Evolutionary conservation across 1,139 yeast genomes (phyloP).

Genomic region (Debaryomyces singareniensis): DNA sequence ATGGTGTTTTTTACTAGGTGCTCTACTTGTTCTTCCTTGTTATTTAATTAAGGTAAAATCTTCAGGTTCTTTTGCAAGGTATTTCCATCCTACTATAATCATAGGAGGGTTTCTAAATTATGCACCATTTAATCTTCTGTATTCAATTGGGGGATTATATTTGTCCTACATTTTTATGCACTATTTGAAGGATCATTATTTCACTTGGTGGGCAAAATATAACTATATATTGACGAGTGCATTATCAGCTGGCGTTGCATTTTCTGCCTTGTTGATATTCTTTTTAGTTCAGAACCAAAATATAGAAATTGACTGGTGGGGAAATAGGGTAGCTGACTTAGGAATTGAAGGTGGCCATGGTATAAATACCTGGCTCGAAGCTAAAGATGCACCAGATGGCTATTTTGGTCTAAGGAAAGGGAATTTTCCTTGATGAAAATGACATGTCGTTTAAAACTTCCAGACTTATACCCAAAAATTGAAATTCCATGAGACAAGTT

Average conservation of each 20-base stretch:
- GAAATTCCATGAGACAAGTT: too few species aligned
- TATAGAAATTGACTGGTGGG: slow-evolving; percentile 52
- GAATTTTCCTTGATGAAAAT: slow-evolving; percentile 20
- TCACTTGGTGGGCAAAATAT: slow-evolving; percentile 60
- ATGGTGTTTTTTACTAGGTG: slow-evolving; percentile 29
- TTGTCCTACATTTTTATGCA: slow-evolving; percentile 47
- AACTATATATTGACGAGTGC: slow-evolving; percentile 57
- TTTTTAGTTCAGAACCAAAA: slow-evolving; percentile 47
- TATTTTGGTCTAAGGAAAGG: slow-evolving; percentile 39
- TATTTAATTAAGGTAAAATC: slow-evolving; percentile 24
- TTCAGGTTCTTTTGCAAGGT: slow-evolving; percentile 21
- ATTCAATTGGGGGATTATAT: slow-evolving; percentile 46
- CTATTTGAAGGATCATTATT: slow-evolving; percentile 40
- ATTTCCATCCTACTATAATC: slow-evolving; percentile 43
- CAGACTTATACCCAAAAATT: too few species aligned
- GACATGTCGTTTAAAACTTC: too few species aligned
- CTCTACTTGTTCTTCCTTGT: slow-evolving; percentile 21
- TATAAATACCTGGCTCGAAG: slow-evolving; percentile 26
- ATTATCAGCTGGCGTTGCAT: slow-evolving; percentile 54
- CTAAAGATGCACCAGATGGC: slow-evolving; percentile 33
- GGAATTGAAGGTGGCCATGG: slow-evolving; percentile 36
- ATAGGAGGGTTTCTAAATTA: slow-evolving; percentile 40
- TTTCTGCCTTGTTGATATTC: slow-evolving; percentile 49
- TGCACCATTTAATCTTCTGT: slow-evolving; percentile 54
- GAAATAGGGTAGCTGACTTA: slow-evolving; percentile 40